Conservation (phyloP, 2,329 filamentous ascomycete genomes). For the Fusarium chuoi region DNA sequence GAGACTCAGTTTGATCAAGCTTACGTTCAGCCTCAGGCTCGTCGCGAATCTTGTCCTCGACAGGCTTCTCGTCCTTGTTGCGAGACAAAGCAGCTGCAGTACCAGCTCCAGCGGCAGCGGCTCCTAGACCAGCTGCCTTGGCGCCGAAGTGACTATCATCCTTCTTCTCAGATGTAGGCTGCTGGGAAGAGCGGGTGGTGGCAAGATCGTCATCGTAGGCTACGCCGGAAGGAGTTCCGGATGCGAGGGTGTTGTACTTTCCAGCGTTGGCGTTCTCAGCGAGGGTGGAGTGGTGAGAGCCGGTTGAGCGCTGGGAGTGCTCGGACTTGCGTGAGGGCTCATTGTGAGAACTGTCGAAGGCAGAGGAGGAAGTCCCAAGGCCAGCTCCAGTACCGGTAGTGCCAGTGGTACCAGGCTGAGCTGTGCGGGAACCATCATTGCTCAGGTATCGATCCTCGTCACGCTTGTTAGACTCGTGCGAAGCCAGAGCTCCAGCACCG, state of each 20-base stretch:
- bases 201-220: not conserved
- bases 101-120: not conserved
- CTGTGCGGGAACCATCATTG: not conserved
- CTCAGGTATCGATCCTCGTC: not conserved
- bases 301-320: not conserved
- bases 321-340: not conserved
- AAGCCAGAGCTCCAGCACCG: conserved; percentile 17
- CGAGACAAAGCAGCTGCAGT: not conserved
- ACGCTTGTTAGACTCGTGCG: not conserved
- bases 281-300: not conserved
- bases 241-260: conserved; percentile 36
- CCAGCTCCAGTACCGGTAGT: not conserved
- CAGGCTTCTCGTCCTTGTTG: not conserved
- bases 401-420: not conserved
- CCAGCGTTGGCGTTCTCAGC: conserved; percentile 28
- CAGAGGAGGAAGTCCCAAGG: not conserved
- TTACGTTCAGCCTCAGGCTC: not conserved
- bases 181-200: not conserved
- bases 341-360: not conserved
- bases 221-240: conserved; percentile 32
- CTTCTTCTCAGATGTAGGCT: not conserved
- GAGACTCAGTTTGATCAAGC: not conserved
- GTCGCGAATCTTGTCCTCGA: not conserved
- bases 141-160: not conserved
- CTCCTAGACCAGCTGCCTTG: not conserved